A percentile compares a stretch with the other conserved stretches of the same genome.
Conservation (phyloP, 2,329 filamentous ascomycete species). For the Penicillium nordicum region DNA sequence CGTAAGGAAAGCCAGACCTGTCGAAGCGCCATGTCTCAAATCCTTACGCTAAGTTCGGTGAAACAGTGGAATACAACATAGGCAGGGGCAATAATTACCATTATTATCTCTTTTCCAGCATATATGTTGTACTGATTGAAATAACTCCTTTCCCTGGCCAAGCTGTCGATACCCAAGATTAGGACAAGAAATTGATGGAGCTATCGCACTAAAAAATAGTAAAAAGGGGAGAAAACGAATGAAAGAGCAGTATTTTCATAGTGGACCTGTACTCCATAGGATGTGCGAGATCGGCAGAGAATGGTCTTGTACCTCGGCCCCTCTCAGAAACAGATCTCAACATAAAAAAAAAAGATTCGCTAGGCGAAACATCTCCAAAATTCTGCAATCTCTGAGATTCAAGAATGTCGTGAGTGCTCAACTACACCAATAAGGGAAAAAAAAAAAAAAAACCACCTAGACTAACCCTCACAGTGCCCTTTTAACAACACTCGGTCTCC, state of each 20-base stretch:
- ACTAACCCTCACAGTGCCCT: slow-evolving; percentile 15
- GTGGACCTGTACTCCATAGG: neutral
- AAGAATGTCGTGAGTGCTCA: neutral
- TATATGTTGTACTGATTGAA: neutral
- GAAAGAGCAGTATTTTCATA: neutral
- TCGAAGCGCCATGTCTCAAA: neutral
- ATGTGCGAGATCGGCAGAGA: neutral
- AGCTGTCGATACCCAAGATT: neutral
- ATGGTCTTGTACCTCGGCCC: neutral
- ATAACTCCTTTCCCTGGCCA: neutral
- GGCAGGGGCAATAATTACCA: neutral
- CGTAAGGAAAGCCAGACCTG: neutral
- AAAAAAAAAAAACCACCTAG: too few species aligned
- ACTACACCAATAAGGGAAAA: neutral
- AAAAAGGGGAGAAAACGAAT: neutral
- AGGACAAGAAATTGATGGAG: neutral
- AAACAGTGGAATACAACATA: neutral
- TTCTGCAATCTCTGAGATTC: neutral
- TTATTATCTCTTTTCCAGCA: neutral
- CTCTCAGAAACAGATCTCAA: neutral
- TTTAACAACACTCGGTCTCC: slow-evolving; percentile 24
- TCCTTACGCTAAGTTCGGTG: neutral
- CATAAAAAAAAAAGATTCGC: neutral
- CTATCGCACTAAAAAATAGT: neutral
- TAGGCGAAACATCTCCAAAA: too few species aligned